Base-by-base conservation (phyloP, 176 grass and related monocot species). In the Juncus effusus region DNA sequence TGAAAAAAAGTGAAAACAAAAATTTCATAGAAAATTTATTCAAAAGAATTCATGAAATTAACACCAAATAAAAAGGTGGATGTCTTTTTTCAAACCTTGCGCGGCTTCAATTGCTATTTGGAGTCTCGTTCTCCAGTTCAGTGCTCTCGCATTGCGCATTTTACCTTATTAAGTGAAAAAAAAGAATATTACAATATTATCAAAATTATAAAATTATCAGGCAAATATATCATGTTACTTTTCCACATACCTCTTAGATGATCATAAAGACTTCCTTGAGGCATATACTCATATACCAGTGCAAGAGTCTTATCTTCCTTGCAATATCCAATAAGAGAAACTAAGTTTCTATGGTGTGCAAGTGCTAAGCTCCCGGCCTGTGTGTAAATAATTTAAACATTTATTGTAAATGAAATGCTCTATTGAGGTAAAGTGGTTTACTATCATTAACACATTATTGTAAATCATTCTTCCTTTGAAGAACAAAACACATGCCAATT, bases 61-160 rank as follows among this genome's bases (percentile, higher is more conserved):
- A 47, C 9, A 47, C 2, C 38, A 11, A 7, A 14, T 38, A 47
- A 47, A 47, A 47, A 47, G 9, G 19, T 28, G 19, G 3, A 28
- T 28, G 19, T 28, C 1, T 28, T 28, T 45, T 67, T 13, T 52
- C 10, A 64, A 12, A 79, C 82, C 82, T 85, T 72, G 55, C 3
- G 82, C 77, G 28, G 71, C 56, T 50, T 74, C 72, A 10, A 72
- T 16, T 63, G 60, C 64, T 45, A 85, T 79, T 3, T 2, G 51
- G 10, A 54, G 13, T 19, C 77, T 64, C 7, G 67, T 47, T 45
- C 16, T 61, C 77, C 82, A 84, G 38, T 10, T 60, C 36, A 84
- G 53, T 55, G 11, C 15, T 53, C 36, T 54, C 50, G 10, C 4
- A 64, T 8, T 19, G 28, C 36, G 51, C 40, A 16, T 56, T 72